A percentile compares a stretch with the other conserved stretches of the same genome.
Conservation (phyloP, 2,329 filamentous ascomycete genomes). For the Rhynchosporium secalis region DNA sequence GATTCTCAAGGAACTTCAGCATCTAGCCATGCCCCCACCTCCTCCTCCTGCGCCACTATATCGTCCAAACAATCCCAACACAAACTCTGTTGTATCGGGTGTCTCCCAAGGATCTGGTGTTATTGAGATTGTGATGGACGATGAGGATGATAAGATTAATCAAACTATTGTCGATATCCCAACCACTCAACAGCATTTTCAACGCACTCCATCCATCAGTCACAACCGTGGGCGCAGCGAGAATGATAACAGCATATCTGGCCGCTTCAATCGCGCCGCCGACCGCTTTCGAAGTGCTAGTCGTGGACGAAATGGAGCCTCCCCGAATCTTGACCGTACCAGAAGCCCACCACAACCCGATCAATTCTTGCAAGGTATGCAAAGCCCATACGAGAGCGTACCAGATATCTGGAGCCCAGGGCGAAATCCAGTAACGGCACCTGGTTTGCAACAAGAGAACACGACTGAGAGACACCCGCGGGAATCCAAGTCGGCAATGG, state of each 20-base stretch:
- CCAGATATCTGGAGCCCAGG: constrained; percentile 28
- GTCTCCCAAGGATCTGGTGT: constrained; percentile 53
- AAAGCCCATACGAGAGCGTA: constrained; percentile 40
- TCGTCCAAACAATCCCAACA: constrained; percentile 39
- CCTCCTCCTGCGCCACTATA: constrained; percentile 61
- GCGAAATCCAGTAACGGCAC: constrained; percentile 15
- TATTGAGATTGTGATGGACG: constrained; percentile 68
- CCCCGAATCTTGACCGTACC: constrained; percentile 28
- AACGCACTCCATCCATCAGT: constrained; percentile 36
- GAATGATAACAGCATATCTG: constrained; percentile 52
- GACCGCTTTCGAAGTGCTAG: constrained; percentile 62
- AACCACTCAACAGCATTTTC: constrained; percentile 43
- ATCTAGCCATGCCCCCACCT: constrained; percentile 60
- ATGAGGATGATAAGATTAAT: constrained; percentile 43
- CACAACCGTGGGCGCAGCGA: constrained; percentile 59
- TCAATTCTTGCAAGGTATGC: constrained; percentile 17
- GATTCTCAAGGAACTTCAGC: constrained; percentile 62
- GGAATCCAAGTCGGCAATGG: constrained; percentile 38
- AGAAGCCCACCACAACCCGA: constrained; percentile 29
- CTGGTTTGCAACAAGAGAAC: constrained; percentile 14
- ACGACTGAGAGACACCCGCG: constrained; percentile 37
- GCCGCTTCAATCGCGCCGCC: constrained; percentile 57
- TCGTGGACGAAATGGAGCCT: constrained; percentile 49
- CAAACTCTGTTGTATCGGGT: constrained; percentile 41
- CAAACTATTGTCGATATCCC: constrained; percentile 24